Conservation (phyloP, 306 rosid genomes). For the Prunus persica region Prunus_persica_NCBIv2 NC_034009.1:1166001-1166500, state of each 20-base stretch:
- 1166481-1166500: conserved; percentile 1
- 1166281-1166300: neutral
- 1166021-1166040: neutral
- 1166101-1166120: neutral
- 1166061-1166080: neutral
- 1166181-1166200: neutral
- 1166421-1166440: neutral
- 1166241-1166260: neutral
- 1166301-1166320: neutral
- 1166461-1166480: neutral
- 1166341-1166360: neutral
- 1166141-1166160: neutral
- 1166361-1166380: neutral
- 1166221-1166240: neutral
- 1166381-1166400: neutral
- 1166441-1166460: neutral
- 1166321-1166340: neutral
- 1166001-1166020: no score
- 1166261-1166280: neutral
- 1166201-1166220: neutral
- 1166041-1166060: neutral
- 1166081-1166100: neutral
- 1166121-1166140: neutral
- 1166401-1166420: neutral
- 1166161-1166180: neutral